These are phyloP conservation scores for Bondarzewia mesenterica DNA, from an alignment of 1,284 basidiomycete genomes.

Conservation along the genomic window DNA sequence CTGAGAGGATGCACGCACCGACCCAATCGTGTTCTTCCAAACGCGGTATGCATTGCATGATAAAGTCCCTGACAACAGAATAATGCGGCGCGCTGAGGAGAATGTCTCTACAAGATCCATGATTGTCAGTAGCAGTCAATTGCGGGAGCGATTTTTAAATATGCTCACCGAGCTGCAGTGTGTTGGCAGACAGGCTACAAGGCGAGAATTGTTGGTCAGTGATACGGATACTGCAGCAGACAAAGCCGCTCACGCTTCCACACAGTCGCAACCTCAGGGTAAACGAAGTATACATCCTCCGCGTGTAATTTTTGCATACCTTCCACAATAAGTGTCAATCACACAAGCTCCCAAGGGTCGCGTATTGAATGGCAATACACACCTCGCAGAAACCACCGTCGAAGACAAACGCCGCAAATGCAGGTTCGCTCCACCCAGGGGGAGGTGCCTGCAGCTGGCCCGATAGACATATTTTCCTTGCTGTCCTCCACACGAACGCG, in stretches of 20 bases:
- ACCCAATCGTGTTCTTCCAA: not conserved
- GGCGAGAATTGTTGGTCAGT: not conserved
- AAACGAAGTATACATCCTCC: conserved; percentile 34
- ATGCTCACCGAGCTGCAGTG: not conserved
- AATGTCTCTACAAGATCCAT: not conserved
- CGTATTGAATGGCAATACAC: conserved; percentile 7
- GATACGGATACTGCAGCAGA: not conserved
- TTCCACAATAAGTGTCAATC: conserved; percentile 1
- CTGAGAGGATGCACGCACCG: not conserved
- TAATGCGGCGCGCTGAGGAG: not conserved
- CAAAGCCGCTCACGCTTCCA: conserved; percentile 25
- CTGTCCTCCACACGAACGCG: conserved; percentile 41
- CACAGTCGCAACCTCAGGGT: conserved; percentile 36
- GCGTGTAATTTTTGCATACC: conserved; percentile 20
- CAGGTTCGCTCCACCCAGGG: conserved; percentile 29
- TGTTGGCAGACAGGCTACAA: not conserved
- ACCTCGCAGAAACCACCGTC: conserved; percentile 51
- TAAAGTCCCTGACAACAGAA: not conserved
- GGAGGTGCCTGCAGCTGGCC: conserved; percentile 36
- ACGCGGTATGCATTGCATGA: not conserved
- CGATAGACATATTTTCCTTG: conserved; percentile 27
- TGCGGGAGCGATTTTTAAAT: not conserved
- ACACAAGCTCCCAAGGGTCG: not conserved
- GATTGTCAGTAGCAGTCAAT: not conserved
- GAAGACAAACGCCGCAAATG: conserved; percentile 55